These are phyloP conservation scores for Aspergillus incahuasiensis DNA, from an alignment of 495 filamentous ascomycete genomes.

Conservation along the genomic window DNA sequence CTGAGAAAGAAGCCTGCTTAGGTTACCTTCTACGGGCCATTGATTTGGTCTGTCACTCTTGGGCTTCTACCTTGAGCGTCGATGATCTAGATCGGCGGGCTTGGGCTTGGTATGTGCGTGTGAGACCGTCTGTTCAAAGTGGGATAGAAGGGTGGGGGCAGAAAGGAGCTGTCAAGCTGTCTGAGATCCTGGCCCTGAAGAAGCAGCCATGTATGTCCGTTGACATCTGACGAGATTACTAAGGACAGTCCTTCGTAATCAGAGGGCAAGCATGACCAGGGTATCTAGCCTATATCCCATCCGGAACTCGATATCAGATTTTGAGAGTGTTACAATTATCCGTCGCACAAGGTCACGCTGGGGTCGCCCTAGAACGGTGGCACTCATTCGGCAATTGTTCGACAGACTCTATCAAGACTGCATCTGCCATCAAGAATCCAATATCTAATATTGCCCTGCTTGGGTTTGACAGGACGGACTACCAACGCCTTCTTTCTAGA, in stretches of 20 bases:
- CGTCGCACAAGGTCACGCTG: no score
- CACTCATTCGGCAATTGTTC: no score
- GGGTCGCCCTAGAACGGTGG: no score
- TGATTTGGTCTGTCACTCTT: conserved; percentile 65
- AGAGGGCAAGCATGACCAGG: no score
- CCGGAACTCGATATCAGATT: no score
- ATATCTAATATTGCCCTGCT: no score
- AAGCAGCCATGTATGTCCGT: conserved; percentile 30
- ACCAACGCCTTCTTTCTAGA: background rate
- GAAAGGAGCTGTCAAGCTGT: conserved; percentile 63
- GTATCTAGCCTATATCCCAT: no score
- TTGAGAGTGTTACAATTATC: no score
- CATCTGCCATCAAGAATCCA: no score
- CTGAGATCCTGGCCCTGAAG: conserved; percentile 60
- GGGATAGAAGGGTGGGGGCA: conserved; percentile 77
- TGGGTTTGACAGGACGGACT: no score
- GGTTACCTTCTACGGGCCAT: conserved; percentile 60
- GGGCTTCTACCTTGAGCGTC: conserved; percentile 51
- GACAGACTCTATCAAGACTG: no score
- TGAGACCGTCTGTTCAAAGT: conserved; percentile 66
- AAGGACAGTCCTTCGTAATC: background rate
- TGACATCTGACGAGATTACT: background rate
- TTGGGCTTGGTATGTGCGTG: conserved; percentile 75
- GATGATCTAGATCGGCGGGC: conserved; percentile 67
- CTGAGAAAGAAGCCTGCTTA: conserved; percentile 62